Evolutionary conservation across 495 filamentous ascomycete species (phyloP).

Genomic region (Parathielavia hyrcaniae): DNA sequence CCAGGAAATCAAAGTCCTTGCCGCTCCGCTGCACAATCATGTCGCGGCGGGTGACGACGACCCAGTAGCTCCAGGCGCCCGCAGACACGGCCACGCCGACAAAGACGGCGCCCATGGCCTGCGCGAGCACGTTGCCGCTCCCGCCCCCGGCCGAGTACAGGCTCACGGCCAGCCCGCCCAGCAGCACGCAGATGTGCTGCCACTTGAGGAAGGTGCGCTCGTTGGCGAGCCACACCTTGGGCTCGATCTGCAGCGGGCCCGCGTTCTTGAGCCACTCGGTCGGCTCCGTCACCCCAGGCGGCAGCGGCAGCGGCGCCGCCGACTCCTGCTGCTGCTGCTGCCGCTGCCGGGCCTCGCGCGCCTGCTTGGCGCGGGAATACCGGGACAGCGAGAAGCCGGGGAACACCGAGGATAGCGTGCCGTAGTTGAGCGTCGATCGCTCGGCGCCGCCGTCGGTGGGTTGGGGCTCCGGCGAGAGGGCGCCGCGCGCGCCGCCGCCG

Average conservation of each 20-base stretch:
- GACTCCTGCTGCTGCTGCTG: not conserved
- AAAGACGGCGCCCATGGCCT: conserved; percentile 71
- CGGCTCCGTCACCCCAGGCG: conserved; percentile 80
- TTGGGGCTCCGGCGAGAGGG: not conserved
- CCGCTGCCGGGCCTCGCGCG: conserved; percentile 12
- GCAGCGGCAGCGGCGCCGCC: conserved; percentile 42
- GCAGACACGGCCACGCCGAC: conserved; percentile 75
- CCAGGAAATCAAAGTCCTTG: conserved; percentile 81
- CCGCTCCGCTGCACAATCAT: conserved; percentile 82
- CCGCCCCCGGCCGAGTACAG: conserved; percentile 70
- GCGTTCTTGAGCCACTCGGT: conserved; percentile 85
- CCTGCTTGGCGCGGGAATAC: conserved; percentile 53
- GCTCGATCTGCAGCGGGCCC: conserved; percentile 83
- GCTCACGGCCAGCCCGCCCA: conserved; percentile 73
- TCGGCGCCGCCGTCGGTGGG: conserved; percentile 6
- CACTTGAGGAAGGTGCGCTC: conserved; percentile 97
- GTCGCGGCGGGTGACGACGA: conserved; percentile 64
- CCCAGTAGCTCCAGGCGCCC: conserved; percentile 78
- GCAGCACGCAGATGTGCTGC: conserved; percentile 84
- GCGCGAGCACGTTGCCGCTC: conserved; percentile 59
- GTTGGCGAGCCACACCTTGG: conserved; percentile 98
- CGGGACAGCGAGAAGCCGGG: conserved; percentile 68
- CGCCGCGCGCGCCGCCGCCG: too few relatives aligned
- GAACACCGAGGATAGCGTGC: conserved; percentile 53
- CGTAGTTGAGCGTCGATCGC: conserved; percentile 34